phyloP scores from a whole-genome alignment of 495 filamentous ascomycete genomes.

The Monascus purpureus region DNA sequence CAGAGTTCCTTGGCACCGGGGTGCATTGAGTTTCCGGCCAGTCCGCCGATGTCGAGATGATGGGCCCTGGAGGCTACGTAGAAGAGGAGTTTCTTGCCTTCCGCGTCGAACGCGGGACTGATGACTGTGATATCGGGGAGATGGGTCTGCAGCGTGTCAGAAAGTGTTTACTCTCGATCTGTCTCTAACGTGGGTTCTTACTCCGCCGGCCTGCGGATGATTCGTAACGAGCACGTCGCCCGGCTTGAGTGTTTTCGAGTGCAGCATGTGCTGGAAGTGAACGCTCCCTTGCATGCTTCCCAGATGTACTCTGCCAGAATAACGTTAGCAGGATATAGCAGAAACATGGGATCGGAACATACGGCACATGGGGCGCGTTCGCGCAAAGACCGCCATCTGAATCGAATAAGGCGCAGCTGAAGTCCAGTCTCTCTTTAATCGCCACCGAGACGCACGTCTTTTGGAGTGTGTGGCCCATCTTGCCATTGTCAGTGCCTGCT shows the following conservation, averaged over 20 bases:
- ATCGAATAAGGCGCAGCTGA: constrained; percentile 92
- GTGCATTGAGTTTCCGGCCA: constrained; percentile 92
- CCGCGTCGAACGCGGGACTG: constrained; percentile 70
- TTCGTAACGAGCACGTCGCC: constrained; percentile 95
- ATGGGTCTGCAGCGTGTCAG: too few species aligned
- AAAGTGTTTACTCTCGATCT: too few species aligned
- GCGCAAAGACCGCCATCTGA: constrained; percentile 81
- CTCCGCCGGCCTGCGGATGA: constrained; percentile 86
- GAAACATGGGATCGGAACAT: too few species aligned
- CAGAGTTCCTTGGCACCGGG: constrained; percentile 84
- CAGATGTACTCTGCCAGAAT: too few species aligned
- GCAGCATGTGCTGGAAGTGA: constrained; percentile 80
- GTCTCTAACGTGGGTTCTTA: too few species aligned
- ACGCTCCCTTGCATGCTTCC: constrained; percentile 96
- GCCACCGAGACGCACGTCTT: constrained; percentile 97
- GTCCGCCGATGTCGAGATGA: constrained; percentile 94
- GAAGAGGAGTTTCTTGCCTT: constrained; percentile 78
- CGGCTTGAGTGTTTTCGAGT: constrained; percentile 69
- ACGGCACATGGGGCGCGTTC: constrained; percentile 86
- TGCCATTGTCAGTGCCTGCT: too few species aligned
- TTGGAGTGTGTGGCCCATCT: constrained; percentile 91
- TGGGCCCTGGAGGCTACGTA: constrained; percentile 93
- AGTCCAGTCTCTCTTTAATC: constrained; percentile 94
- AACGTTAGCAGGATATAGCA: too few species aligned
- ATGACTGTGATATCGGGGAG: constrained; percentile 84